Percentiles rank a stretch among this genome's conserved stretches.
phyloP scores from a whole-genome alignment of 495 filamentous ascomycete species.

The Collariella sp. region DNA sequence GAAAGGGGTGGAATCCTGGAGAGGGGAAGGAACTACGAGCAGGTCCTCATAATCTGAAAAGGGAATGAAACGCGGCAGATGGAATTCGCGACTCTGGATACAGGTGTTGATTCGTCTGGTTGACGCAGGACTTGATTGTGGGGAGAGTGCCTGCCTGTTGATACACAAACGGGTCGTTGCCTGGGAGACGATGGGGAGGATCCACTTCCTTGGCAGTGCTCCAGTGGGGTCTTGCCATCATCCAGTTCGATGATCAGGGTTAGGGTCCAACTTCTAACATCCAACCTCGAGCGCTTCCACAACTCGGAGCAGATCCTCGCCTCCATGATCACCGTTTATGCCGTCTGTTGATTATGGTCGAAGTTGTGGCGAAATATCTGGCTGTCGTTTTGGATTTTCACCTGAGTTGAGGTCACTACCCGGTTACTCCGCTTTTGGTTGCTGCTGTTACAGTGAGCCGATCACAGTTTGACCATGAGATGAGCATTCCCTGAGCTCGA shows the following conservation, averaged over 20 bases:
- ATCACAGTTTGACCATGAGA: neutral
- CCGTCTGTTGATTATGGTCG: too few relatives aligned
- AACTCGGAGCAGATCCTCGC: too few relatives aligned
- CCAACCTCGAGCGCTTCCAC: too few relatives aligned
- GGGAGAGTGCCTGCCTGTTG: slow-evolving; percentile 17
- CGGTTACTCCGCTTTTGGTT: neutral
- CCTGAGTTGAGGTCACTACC: too few relatives aligned
- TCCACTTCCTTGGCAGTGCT: neutral
- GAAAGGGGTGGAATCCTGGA: neutral
- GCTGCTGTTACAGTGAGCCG: neutral
- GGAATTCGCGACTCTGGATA: slow-evolving; percentile 1
- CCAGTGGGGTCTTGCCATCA: neutral
- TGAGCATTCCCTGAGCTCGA: too few relatives aligned
- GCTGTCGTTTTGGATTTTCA: too few relatives aligned
- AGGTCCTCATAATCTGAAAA: slow-evolving; percentile 17
- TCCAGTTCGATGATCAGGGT: neutral
- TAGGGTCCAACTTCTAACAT: slow-evolving; percentile 1
- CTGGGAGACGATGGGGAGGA: slow-evolving; percentile 13
- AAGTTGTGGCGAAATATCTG: too few relatives aligned
- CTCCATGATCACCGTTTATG: too few relatives aligned
- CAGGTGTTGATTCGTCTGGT: slow-evolving; percentile 12
- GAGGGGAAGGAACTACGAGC: slow-evolving; percentile 12
- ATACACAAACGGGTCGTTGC: slow-evolving; percentile 20
- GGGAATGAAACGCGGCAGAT: neutral
- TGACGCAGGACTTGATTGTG: slow-evolving; percentile 10